Evolutionary conservation across 345 rosid species (phyloP), one percentile per base, ranked within the genome.

Genomic region (Moringa oleifera): DNA sequence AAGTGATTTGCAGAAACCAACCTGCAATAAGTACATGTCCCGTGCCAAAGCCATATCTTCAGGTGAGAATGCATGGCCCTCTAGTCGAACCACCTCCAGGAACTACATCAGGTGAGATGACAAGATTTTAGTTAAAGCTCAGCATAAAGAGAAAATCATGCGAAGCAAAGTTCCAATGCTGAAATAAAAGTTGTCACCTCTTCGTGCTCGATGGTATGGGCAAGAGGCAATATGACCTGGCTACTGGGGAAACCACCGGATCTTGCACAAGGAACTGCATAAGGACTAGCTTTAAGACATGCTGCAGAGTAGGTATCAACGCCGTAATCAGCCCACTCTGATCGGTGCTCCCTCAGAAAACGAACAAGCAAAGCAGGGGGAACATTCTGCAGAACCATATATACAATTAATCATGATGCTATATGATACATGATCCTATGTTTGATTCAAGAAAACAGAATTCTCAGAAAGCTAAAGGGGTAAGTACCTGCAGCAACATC

Each of bases 291-390:
- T 69, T 91, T 91, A 62, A 91, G 71, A 6, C 94, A 84, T 0
- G 94, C 86, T 18, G 99, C 98, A 20, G 94, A 85, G 74, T 89
- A 95, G 18, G 99, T 97, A 75, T 95, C 99, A 64, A 95, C 96
- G 53, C 86, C 87, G 77, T 85, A 91, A 75, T 91, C 99, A 69
- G 98, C 99, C 99, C 99, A 95, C 63, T 95, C 98, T 0, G 98
- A 91, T 2, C 98, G 97, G 63, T 95, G 99, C 77, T 95, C 99
- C 76, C 98, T 83, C 25, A 95, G 75, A 73, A 95, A 95, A 52
- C 98, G 96, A 17, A 95, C 87, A 61, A 95, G 74, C 56, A 89
- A 91, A 31, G 97, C 98, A 64, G 99, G 98, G 52, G 90, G 94
- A 53, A 95, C 97, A 78, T 89, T 87, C 99, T 95, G 58, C 33